Evolutionary conservation across 306 rosid species (phyloP), one percentile per base, ranked within the genome.

Genomic region (Fragaria nilgerrensis): DNA sequence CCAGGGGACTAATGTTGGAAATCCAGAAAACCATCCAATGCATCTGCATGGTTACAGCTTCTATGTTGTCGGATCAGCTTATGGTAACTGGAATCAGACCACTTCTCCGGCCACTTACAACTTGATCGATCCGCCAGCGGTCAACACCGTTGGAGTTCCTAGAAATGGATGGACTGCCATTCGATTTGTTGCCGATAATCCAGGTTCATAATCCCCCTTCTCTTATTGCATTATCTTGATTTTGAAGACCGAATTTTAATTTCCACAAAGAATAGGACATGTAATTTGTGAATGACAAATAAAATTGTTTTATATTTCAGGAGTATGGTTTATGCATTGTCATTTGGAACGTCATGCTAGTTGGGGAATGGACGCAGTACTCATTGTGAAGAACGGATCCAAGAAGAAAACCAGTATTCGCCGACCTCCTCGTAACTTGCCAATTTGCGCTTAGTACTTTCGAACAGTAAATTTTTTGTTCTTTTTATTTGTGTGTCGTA

Each of bases 1-100:
- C 77, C 88, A 85, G 29, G 88, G 88, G 47, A 85, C 85, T 0
- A 79, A 73, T 50, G 2, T 81, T 45, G 5, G 44, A 13, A 44
- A 7, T 22, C 61, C 84, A 14, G 83, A 81, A 78, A 78, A 82
- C 63, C 88, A 85, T 53, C 83, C 85, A 2, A 61, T 85, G 63
- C 88, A 85, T 74, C 59, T 81, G 10, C 88, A 85, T 66, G 88
- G 88, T 19, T 78, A 10, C 29, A 85, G 80, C 61, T 81, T 81
- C 73, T 81, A 68, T 22, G 61, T 81, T n/a, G 80, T 81, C 27
- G 84, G 84, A 27, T n/a, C 72, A 2, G 80, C 61, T 6, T 68
- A 53, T 39, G 84, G 80, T 0, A 75, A 81, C 27, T 75, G 49
- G 32, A 23, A 75, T 29, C 15, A 14, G 2, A 39, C 29, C 36